Evolutionary conservation across 75 land plant genomes (phyloP), one percentile per base, ranked within the genome.

Genomic region (Isoetes taiwanensis): DNA sequence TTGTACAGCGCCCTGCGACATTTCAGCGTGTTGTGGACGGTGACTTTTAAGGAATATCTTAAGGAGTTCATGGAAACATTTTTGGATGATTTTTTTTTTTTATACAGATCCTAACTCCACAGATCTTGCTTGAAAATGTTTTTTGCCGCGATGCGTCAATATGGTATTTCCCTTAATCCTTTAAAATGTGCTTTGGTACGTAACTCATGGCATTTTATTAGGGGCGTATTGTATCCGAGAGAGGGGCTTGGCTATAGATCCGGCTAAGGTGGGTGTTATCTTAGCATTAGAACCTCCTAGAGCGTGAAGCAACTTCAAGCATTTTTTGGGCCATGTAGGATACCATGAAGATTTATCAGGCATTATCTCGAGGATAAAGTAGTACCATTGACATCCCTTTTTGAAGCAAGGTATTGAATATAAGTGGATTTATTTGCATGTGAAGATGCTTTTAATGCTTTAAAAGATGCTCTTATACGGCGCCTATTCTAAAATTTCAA

Each of bases 321-420:
- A 12, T 64, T 64, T 32, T n/a, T 23, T 70, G 11, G 73, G 73
- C n/a, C 57, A 57, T 11, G 54, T 48, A 5, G 54, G 68, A 0
- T 70, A 62, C 19, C 54, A 64, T 29, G 0, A 59, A 10, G 64
- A 10, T 0, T 25, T 19, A 57, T 64, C 25, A 28, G 63, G 0
- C 1, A 39, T 10, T 10, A 58, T 10, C 64, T 46, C 52, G 54
- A 38, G 2, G 28, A 0, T 0, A 46, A 31, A 19, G 41, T 32
- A 0, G 2, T 23, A 32, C 73, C 73, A 0, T 37, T 70, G 43
- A 70, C 73, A 0, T 1, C n/a, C 11, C 16, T 70, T 20, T n/a
- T 23, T 57, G 11, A 43, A 70, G 55, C 63, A 70, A 34, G 58
- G 26, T 1, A 1, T 1, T 26, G 37, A 34, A 20, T 2, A 12